Conservation (phyloP, 2,329 filamentous ascomycete genomes). For the Rhynchosporium secalis region DNA sequence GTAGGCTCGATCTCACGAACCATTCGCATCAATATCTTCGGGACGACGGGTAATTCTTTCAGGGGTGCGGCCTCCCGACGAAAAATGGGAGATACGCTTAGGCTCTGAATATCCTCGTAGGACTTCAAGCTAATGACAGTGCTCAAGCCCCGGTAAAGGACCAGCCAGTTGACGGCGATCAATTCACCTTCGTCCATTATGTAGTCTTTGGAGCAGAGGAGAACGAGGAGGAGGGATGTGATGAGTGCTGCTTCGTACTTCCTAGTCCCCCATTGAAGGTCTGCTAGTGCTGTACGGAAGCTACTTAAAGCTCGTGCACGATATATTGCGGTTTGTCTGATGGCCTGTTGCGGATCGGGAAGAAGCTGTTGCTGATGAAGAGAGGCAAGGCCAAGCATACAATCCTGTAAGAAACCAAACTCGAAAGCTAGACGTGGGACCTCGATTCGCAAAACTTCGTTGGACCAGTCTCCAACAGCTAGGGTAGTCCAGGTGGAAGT, state of each 20-base stretch:
- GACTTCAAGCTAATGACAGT: slow-evolving; percentile 24
- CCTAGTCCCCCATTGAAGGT: slow-evolving; percentile 20
- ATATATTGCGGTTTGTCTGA: slow-evolving; percentile 31
- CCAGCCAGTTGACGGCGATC: slow-evolving; percentile 33
- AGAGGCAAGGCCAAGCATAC: slow-evolving; percentile 36
- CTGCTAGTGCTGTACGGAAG: slow-evolving; percentile 32
- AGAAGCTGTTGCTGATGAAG: slow-evolving; percentile 32
- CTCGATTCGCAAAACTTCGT: slow-evolving; percentile 25
- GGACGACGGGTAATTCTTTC: slow-evolving; percentile 28
- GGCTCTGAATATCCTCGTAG: slow-evolving; percentile 4
- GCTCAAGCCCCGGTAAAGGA: slow-evolving; percentile 32
- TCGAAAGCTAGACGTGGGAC: slow-evolving; percentile 37
- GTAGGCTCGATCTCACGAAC: slow-evolving; percentile 27
- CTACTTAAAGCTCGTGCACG: slow-evolving; percentile 29
- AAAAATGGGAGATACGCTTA: slow-evolving; percentile 32
- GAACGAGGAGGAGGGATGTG: slow-evolving; percentile 34
- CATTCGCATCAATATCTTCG: slow-evolving; percentile 32
- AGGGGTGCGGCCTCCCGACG: slow-evolving; percentile 28
- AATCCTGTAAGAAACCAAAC: slow-evolving; percentile 34
- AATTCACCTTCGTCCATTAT: slow-evolving; percentile 26
- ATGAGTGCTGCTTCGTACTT: slow-evolving; percentile 34
- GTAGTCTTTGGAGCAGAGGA: slow-evolving; percentile 30
- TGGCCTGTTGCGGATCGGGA: slow-evolving; percentile 20
- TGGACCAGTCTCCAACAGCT: slow-evolving; percentile 21
- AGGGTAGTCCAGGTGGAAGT: slow-evolving; percentile 29